A percentile compares a stretch with the other conserved stretches of the same genome.
Evolutionary conservation across 2,329 filamentous ascomycete species (phyloP).

Genomic region (Colletotrichum sp.): DNA sequence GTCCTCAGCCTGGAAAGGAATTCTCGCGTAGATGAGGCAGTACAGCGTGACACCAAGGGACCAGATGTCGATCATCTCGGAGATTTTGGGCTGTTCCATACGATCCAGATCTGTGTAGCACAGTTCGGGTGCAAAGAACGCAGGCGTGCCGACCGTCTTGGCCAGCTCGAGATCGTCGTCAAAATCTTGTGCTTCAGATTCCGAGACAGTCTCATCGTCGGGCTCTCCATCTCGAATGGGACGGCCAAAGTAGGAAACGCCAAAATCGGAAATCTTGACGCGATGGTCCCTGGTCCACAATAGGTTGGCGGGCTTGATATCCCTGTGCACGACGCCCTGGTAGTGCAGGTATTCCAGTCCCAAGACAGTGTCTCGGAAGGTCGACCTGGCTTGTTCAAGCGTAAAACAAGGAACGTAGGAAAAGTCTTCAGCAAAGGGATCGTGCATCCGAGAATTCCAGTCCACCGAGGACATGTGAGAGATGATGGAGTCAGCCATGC

Average conservation of each 20-base stretch:
- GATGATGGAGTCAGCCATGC: constrained; percentile 79
- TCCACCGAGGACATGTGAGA: constrained; percentile 73
- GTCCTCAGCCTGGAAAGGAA: constrained; percentile 91
- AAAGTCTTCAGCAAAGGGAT: constrained; percentile 82
- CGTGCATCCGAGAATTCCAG: constrained; percentile 61
- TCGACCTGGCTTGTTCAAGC: constrained; percentile 78
- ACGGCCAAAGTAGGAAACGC: constrained; percentile 94
- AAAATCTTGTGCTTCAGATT: constrained; percentile 84
- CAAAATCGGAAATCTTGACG: constrained; percentile 98
- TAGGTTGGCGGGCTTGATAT: constrained; percentile 90
- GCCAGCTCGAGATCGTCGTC: constrained; percentile 96
- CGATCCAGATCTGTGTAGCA: constrained; percentile 83
- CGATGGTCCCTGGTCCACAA: constrained; percentile 84
- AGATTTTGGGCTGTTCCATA: constrained; percentile 74
- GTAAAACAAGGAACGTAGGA: constrained; percentile 95
- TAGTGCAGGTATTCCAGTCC: constrained; percentile 94
- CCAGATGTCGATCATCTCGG: constrained; percentile 96
- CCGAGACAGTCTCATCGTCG: constrained; percentile 75
- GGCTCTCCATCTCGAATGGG: constrained; percentile 83
- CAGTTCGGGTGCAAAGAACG: constrained; percentile 95
- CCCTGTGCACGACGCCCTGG: constrained; percentile 82
- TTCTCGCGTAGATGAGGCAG: constrained; percentile 90
- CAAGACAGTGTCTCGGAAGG: constrained; percentile 91
- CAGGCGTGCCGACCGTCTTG: constrained; percentile 96
- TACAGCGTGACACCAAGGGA: constrained; percentile 95